These are phyloP conservation scores for Lentinula aciculospora DNA, from an alignment of 768 basidiomycete genomes.

Conservation along the genomic window DNA sequence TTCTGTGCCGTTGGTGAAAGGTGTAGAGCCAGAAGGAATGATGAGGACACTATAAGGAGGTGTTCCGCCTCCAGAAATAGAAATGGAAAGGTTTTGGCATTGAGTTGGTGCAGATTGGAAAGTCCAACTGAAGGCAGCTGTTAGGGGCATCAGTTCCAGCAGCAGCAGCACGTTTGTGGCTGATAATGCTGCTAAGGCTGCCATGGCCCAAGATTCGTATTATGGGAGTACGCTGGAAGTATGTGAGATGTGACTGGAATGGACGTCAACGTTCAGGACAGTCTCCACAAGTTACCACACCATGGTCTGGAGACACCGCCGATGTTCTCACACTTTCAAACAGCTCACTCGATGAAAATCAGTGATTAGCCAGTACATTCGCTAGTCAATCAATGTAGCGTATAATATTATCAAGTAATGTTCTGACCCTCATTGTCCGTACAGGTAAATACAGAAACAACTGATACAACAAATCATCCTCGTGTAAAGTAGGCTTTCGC, in stretches of 20 bases:
- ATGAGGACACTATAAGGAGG: conserved; percentile 68
- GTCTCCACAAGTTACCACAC: not conserved
- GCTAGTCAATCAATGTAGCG: not conserved
- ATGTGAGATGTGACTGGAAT: not conserved
- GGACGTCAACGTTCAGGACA: not conserved
- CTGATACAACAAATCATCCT: conserved; percentile 25
- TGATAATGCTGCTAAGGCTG: not conserved
- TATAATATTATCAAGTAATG: not conserved
- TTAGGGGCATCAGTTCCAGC: conserved; percentile 16
- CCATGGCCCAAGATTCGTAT: not conserved
- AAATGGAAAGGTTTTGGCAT: conserved; percentile 58
- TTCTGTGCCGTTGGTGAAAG: conserved; percentile 58
- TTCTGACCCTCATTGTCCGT: not conserved
- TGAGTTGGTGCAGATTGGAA: conserved; percentile 50
- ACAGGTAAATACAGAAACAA: not conserved
- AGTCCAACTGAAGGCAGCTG: conserved; percentile 39
- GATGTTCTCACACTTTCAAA: not conserved
- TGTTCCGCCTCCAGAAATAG: conserved; percentile 49
- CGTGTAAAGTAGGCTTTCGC: conserved; percentile 86
- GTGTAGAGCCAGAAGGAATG: conserved; percentile 60
- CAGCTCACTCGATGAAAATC: no score
- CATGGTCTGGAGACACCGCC: not conserved
- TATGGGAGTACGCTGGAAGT: not conserved
- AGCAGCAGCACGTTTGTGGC: not conserved
- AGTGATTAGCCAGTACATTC: no score